Conservation (phyloP, 2,329 filamentous ascomycete genomes). For the Clarireedia homoeocarpa region DNA sequence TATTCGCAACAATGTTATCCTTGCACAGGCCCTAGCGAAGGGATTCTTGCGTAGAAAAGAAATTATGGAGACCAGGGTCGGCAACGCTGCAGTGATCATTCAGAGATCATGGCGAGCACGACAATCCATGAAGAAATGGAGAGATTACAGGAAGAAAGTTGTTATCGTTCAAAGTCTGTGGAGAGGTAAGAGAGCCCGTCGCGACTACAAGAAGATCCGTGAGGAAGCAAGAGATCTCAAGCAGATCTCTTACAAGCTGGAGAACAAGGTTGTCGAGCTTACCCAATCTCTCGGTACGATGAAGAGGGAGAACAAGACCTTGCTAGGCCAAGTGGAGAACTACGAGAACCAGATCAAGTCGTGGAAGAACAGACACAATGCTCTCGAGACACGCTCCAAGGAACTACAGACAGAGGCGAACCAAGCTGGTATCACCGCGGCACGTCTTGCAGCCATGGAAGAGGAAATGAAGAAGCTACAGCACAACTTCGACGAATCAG, state of each 20-base stretch:
- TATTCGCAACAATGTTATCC: slow-evolving; percentile 75
- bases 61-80: slow-evolving; percentile 88
- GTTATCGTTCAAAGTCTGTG: slow-evolving; percentile 87
- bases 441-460: slow-evolving; percentile 84
- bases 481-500: slow-evolving; percentile 81
- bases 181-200: slow-evolving; percentile 76
- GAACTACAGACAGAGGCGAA: slow-evolving; percentile 96
- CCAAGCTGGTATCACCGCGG: slow-evolving; percentile 91
- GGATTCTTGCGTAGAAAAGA: slow-evolving; percentile 85
- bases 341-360: slow-evolving; percentile 95
- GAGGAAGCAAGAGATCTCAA: slow-evolving; percentile 97
- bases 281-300: slow-evolving; percentile 88
- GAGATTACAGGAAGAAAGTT: slow-evolving; percentile 82
- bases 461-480: slow-evolving; percentile 93
- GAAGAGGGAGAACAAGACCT: slow-evolving; percentile 88
- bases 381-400: slow-evolving; percentile 81
- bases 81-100: slow-evolving; percentile 84
- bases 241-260: slow-evolving; percentile 98
- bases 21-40: slow-evolving; percentile 85
- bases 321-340: slow-evolving; percentile 83
- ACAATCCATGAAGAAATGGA: slow-evolving; percentile 71
- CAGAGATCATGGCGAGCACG: slow-evolving; percentile 85
- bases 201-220: slow-evolving; percentile 80
- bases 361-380: slow-evolving; percentile 88
- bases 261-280: slow-evolving; percentile 98